A percentile compares a stretch with the other conserved stretches of the same genome.
Conservation (phyloP, 1,139 yeast species). For the Sugiyamaella castrensis region DNA sequence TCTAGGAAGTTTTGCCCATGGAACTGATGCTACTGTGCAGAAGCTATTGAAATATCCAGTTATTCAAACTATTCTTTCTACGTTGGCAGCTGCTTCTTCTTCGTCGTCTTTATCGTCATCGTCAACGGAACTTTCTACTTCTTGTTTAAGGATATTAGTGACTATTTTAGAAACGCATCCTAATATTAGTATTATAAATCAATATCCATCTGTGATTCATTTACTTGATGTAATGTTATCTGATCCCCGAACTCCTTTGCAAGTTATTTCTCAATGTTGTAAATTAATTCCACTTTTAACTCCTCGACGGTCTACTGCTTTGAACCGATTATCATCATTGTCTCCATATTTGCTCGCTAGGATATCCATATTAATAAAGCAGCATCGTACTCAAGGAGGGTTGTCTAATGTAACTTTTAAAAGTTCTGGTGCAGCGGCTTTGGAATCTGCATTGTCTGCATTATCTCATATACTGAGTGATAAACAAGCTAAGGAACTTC, state of each 20-base stretch:
- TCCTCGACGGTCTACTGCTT: slow-evolving; percentile 20
- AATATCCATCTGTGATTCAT: slow-evolving; percentile 26
- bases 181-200: slow-evolving; percentile 22
- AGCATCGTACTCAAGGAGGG: slow-evolving; percentile 7
- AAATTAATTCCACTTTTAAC: slow-evolving; percentile 28
- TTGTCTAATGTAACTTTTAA: background rate
- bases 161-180: slow-evolving; percentile 28
- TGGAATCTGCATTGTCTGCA: slow-evolving; percentile 32
- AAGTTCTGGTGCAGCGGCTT: slow-evolving; percentile 17
- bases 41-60: slow-evolving; percentile 26
- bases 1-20: slow-evolving; percentile 36
- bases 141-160: slow-evolving; percentile 30
- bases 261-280: slow-evolving; percentile 27
- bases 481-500: slow-evolving; percentile 18
- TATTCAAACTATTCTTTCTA: slow-evolving; percentile 23
- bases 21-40: slow-evolving; percentile 27
- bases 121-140: slow-evolving; percentile 22
- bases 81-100: slow-evolving; percentile 13
- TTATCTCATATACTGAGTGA: slow-evolving; percentile 29
- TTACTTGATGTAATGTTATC: slow-evolving; percentile 24
- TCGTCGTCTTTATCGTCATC: slow-evolving; percentile 1
- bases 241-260: slow-evolving; percentile 18
- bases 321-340: slow-evolving; percentile 17
- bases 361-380: slow-evolving; percentile 19
- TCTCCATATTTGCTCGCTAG: slow-evolving; percentile 22